Percentiles rank a stretch among this genome's conserved stretches.
phyloP scores from a whole-genome alignment of 1,139 yeast species.

The Arxiozyma slooffiae region DNA sequence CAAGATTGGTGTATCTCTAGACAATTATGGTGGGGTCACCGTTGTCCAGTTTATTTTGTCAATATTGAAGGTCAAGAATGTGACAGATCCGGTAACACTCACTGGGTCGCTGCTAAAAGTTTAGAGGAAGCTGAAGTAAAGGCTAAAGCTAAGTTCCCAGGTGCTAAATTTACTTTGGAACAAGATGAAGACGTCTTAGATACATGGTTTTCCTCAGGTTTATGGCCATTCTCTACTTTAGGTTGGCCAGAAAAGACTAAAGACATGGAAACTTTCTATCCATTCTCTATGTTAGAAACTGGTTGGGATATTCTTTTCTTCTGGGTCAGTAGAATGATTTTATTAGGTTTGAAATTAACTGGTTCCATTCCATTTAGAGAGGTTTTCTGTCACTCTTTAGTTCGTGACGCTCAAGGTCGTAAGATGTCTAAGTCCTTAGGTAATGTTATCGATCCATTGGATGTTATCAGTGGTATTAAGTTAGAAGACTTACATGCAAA shows the following conservation, averaged over 20 bases:
- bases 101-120: constrained; percentile 87
- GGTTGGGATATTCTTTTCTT: constrained; percentile 99
- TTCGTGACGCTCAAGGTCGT: constrained; percentile 98
- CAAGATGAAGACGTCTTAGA: constrained; percentile 98
- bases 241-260: constrained; percentile 85
- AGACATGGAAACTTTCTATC: constrained; percentile 72
- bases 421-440: constrained; percentile 98
- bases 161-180: constrained; percentile 59
- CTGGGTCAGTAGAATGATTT: constrained; percentile 97
- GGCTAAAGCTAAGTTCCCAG: constrained; percentile 68
- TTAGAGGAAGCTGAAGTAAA: constrained; percentile 74
- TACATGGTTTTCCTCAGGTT: constrained; percentile 97
- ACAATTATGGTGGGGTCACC: constrained; percentile 99
- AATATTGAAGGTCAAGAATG: constrained; percentile 59
- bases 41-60: constrained; percentile 93
- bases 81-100: constrained; percentile 49
- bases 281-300: constrained; percentile 90
- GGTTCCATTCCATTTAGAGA: constrained; percentile 90
- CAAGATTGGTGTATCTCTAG: constrained; percentile 99
- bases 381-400: constrained; percentile 96
- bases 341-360: constrained; percentile 80
- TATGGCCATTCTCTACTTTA: constrained; percentile 94
- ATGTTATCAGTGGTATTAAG: constrained; percentile 82
- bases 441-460: constrained; percentile 91
- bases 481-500: constrained; percentile 73